Conservation (phyloP, 257 asterid species). For the Scutellaria barbata region DNA sequence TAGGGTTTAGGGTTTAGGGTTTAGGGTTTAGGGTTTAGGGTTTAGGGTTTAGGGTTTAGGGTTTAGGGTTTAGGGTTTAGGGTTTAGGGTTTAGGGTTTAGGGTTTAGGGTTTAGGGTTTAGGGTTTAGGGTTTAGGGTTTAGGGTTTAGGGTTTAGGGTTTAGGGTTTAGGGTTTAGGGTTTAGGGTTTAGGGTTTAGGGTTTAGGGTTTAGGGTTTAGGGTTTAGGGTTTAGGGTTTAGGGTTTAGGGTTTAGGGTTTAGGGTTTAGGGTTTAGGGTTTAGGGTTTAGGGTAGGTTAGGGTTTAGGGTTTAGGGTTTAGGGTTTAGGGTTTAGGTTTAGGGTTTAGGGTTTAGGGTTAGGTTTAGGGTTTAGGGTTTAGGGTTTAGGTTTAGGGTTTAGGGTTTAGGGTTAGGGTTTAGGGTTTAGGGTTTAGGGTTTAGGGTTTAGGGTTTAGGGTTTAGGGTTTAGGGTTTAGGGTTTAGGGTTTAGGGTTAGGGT, state of each 20-base stretch:
- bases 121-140: not conserved
- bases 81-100: not conserved
- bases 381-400: slow-evolving; percentile 6
- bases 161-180: not conserved
- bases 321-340: slow-evolving; percentile 5
- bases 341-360: slow-evolving; percentile 3
- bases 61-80: not conserved
- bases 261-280: not conserved
- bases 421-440: slow-evolving; percentile 7
- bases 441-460: not conserved
- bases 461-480: slow-evolving; percentile 7
- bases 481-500: slow-evolving; percentile 3
- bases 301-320: not conserved
- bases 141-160: not conserved
- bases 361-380: slow-evolving; percentile 6
- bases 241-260: not conserved
- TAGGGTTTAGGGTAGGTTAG: slow-evolving; percentile 7
- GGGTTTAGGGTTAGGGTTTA: not conserved
- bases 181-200: not conserved
- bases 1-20: not conserved
- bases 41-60: not conserved
- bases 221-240: not conserved
- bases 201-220: not conserved
- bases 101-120: not conserved
- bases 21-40: not conserved